Conservation (phyloP, 1,284 basidiomycete species). For the Fomitopsis betulina region DNA sequence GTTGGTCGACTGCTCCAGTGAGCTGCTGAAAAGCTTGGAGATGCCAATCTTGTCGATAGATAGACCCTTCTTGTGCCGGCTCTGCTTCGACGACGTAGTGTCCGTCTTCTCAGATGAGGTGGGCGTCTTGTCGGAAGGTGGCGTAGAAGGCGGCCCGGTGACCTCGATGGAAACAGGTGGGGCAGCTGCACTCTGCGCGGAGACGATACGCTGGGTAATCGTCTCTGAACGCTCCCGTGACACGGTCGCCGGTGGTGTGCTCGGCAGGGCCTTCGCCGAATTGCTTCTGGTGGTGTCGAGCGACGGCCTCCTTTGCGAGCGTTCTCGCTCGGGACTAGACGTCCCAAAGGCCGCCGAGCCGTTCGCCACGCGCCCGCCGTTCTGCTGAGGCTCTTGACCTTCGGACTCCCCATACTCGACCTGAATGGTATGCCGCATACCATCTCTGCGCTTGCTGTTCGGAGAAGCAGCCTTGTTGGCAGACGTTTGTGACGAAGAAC, state of each 20-base stretch:
- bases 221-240: slow-evolving; percentile 19
- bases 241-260: slow-evolving; percentile 16
- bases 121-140: slow-evolving; percentile 29
- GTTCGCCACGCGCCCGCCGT: slow-evolving; percentile 17
- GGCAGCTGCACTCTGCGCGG: slow-evolving; percentile 2
- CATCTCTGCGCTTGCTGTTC: slow-evolving; percentile 34
- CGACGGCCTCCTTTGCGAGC: slow-evolving; percentile 27
- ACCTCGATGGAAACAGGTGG: slow-evolving; percentile 42
- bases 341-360: slow-evolving; percentile 1
- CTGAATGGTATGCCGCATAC: slow-evolving; percentile 83
- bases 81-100: slow-evolving; percentile 35
- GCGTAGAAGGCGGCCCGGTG: slow-evolving; percentile 43
- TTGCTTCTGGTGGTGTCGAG: slow-evolving; percentile 26
- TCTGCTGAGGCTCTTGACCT: slow-evolving; percentile 23
- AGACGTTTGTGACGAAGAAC: slow-evolving; percentile 20
- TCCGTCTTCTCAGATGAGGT: slow-evolving; percentile 24
- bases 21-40: slow-evolving; percentile 51
- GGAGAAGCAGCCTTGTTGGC: slow-evolving; percentile 30
- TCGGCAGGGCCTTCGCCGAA: slow-evolving; percentile 29
- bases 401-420: slow-evolving; percentile 73
- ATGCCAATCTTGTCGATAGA: slow-evolving; percentile 77
- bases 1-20: slow-evolving; percentile 19
- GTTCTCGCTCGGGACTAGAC: not conserved
- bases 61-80: slow-evolving; percentile 54
- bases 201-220: slow-evolving; percentile 3